phyloP scores from a whole-genome alignment of 140 eudicot species.

The Oenanthe javanica region DNA sequence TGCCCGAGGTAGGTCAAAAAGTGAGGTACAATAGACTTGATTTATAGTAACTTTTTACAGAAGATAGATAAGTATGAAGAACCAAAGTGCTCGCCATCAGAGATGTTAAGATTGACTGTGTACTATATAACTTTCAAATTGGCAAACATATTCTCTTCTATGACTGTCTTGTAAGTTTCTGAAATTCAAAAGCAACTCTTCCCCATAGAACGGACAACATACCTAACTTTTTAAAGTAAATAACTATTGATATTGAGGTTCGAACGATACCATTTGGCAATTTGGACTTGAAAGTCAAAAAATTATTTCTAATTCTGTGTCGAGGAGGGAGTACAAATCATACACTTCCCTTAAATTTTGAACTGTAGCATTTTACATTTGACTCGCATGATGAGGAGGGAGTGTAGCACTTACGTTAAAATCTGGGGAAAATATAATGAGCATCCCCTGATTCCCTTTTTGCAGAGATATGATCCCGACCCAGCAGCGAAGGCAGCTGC shows the following conservation, averaged over 20 bases:
- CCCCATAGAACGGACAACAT: not conserved
- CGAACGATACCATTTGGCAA: not conserved
- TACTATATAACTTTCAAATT: not conserved
- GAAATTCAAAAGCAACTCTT: constrained; percentile 6
- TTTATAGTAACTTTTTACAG: not conserved
- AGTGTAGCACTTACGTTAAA: not conserved
- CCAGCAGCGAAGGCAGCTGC: constrained; percentile 99
- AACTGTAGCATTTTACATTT: not conserved
- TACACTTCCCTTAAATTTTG: not conserved
- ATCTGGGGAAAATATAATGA: not conserved
- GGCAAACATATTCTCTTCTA: not conserved
- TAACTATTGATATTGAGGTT: not conserved
- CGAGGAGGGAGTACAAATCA: too few relatives aligned
- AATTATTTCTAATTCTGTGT: not conserved
- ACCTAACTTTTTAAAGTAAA: not conserved
- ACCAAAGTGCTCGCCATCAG: not conserved
- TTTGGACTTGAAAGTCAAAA: not conserved
- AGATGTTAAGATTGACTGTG: not conserved
- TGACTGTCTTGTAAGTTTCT: not conserved
- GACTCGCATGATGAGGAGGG: not conserved
- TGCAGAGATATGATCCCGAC: constrained; percentile 93
- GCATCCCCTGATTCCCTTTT: constrained; percentile 3
- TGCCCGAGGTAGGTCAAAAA: not conserved
- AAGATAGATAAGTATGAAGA: not conserved
- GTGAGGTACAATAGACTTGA: not conserved